phyloP scores from a whole-genome alignment of 352 stramenopile species.

The Phytopythium delawarense region DNA sequence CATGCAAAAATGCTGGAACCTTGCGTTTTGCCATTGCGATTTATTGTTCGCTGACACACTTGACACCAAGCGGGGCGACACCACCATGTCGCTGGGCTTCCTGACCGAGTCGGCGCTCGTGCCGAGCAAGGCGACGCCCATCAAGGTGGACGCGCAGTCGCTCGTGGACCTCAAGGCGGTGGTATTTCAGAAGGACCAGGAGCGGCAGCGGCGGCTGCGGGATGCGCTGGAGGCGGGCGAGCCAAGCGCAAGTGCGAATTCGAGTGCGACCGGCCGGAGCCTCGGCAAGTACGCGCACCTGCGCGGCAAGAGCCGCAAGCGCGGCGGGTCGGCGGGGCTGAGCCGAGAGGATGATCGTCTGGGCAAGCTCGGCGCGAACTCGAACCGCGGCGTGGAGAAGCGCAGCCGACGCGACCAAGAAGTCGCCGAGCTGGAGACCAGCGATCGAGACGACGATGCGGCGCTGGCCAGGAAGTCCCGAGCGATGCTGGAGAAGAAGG shows the following conservation, averaged over 20 bases:
- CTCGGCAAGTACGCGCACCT: slow-evolving; percentile 42
- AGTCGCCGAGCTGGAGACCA: slow-evolving; percentile 29
- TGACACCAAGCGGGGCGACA: not conserved
- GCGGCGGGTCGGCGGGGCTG: not conserved
- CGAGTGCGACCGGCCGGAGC: not conserved
- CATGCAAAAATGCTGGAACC: too few species aligned
- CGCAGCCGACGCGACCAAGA: slow-evolving; percentile 51
- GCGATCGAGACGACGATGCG: slow-evolving; percentile 58
- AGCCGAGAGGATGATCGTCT: slow-evolving; percentile 16
- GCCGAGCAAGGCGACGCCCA: slow-evolving; percentile 87
- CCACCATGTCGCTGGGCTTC: slow-evolving; percentile 87
- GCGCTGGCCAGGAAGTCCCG: slow-evolving; percentile 54
- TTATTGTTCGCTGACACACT: too few species aligned
- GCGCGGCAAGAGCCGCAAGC: slow-evolving; percentile 31
- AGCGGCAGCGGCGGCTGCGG: slow-evolving; percentile 53
- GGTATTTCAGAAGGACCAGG: slow-evolving; percentile 81
- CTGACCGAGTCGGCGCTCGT: slow-evolving; percentile 90
- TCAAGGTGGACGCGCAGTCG: slow-evolving; percentile 83
- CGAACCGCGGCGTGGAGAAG: slow-evolving; percentile 60
- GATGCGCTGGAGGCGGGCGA: slow-evolving; percentile 25
- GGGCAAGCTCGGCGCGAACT: slow-evolving; percentile 10
- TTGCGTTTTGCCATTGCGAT: too few species aligned
- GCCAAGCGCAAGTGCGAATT: slow-evolving; percentile 1
- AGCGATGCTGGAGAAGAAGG: slow-evolving; percentile 63
- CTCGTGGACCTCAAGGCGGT: slow-evolving; percentile 80